Evolutionary conservation across 2,329 filamentous ascomycete species (phyloP).

Genomic region (Verticillium longisporum): DNA sequence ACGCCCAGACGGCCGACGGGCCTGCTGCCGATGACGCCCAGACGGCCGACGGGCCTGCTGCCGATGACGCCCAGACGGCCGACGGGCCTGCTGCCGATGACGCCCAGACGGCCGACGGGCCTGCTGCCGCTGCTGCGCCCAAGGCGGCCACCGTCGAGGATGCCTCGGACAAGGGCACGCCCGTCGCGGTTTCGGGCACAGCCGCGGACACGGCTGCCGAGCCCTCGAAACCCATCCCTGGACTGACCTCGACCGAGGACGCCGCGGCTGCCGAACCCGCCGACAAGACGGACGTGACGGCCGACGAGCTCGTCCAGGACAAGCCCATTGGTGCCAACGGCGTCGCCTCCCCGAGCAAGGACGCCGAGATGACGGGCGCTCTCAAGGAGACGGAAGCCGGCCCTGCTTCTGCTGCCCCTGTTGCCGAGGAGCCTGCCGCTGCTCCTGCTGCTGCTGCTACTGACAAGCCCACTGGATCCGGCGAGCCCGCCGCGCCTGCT

Average conservation of each 20-base stretch:
- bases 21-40: no score
- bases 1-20: no score
- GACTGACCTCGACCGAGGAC: neutral
- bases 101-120: no score
- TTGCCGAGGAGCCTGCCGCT: neutral
- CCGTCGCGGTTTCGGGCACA: neutral
- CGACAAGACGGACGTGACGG: slow-evolving; percentile 13
- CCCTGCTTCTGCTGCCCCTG: slow-evolving; percentile 3
- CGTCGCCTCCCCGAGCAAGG: slow-evolving; percentile 6
- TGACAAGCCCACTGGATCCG: neutral
- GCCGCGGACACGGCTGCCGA: no score
- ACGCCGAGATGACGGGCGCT: slow-evolving; percentile 14
- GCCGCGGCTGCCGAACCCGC: slow-evolving; percentile 5
- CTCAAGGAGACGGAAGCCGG: slow-evolving; percentile 14
- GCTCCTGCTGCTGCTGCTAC: neutral
- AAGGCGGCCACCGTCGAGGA: slow-evolving; percentile 10
- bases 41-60: no score
- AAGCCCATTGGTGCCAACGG: slow-evolving; percentile 11
- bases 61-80: no score
- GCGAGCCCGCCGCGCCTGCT: slow-evolving; percentile 6
- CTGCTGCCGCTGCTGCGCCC: slow-evolving; percentile 27
- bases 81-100: no score
- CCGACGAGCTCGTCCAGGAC: slow-evolving; percentile 24
- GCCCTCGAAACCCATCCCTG: neutral
- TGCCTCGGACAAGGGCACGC: slow-evolving; percentile 7